phyloP scores from a whole-genome alignment of 768 basidiomycete genomes.

The Leccinum subtestaceum region DNA sequence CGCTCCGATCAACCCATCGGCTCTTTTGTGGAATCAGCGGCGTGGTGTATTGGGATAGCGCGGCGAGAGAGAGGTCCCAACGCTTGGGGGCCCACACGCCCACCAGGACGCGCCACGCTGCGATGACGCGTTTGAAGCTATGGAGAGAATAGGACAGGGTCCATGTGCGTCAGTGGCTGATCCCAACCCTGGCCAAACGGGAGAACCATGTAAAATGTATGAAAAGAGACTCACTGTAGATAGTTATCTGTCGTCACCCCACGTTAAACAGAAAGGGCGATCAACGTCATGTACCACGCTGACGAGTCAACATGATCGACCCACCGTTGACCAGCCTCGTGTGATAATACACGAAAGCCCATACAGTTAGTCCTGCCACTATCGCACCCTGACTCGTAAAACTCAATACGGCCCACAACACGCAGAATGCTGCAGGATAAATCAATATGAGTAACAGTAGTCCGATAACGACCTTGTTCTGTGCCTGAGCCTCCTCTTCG shows the following conservation, averaged over 20 bases:
- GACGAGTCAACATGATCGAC: constrained; percentile 30
- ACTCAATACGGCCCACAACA: constrained; percentile 81
- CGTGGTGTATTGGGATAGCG: constrained; percentile 69
- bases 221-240: constrained; percentile 54
- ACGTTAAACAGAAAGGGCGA: neutral
- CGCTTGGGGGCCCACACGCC: constrained; percentile 88
- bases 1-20: constrained; percentile 63
- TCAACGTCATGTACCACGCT: constrained; percentile 24
- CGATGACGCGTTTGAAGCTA: constrained; percentile 82
- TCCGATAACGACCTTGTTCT: constrained; percentile 94
- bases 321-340: constrained; percentile 80
- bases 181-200: constrained; percentile 14
- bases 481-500: constrained; percentile 93
- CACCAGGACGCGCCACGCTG: constrained; percentile 95
- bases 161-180: constrained; percentile 19
- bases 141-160: constrained; percentile 4
- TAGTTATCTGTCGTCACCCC: constrained; percentile 56
- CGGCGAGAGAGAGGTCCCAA: constrained; percentile 77
- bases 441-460: constrained; percentile 68
- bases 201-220: neutral
- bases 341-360: constrained; percentile 83
- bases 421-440: constrained; percentile 83
- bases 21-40: constrained; percentile 65
- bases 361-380: constrained; percentile 65
- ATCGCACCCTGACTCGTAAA: constrained; percentile 73